Base-by-base conservation (phyloP, 805 yeast species). In the Dipodascus albidus region DNA sequence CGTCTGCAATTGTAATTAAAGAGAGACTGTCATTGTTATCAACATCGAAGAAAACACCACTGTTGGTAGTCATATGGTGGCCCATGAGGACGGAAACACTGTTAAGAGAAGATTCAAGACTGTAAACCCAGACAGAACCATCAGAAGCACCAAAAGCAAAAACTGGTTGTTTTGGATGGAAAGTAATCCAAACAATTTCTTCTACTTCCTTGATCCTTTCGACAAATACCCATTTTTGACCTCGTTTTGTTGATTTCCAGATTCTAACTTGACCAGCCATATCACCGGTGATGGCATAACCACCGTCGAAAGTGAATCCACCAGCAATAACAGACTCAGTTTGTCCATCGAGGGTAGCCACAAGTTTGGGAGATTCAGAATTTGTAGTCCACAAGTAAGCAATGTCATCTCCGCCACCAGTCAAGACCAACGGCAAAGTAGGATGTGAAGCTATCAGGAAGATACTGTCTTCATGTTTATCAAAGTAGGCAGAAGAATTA, bases 101-200 rank as follows among this genome's bases (percentile, higher is more conserved):
- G 54, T 81, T 87, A 52, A 85, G 68, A 9, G 78, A 68, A 51
- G 84, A 78, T 55, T 78, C 82, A 44, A 90, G 76, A 63, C 83
- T 87, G 65, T 89, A 93, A 23, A 84, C 87, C 96, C 96, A 91
- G 2, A 90, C 95, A 0, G 96, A 84, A 2, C 99, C 99, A 67
- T 90, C 96, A 4, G 75, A 73, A 21, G 88, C 91, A 57, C 98
- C 97, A 64, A 87, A 87, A 14, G 98, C 97, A 72, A 91, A 87
- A 49, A 87, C 77, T 24, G 69, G 67, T 64, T 82, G 83, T 20
- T 73, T 72, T 23, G 96, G 96, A 70, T 93, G 99, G 51, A 80
- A 76, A 27, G 75, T 68, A 52, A 91, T 74, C 95, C 96, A 89
- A 48, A 82, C 80, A 6, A 93, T 79, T 71, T 93, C 99, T 61